Evolutionary conservation across 2,329 filamentous ascomycete genomes (phyloP).

Genomic region (Trichophyton schoenleinii): DNA sequence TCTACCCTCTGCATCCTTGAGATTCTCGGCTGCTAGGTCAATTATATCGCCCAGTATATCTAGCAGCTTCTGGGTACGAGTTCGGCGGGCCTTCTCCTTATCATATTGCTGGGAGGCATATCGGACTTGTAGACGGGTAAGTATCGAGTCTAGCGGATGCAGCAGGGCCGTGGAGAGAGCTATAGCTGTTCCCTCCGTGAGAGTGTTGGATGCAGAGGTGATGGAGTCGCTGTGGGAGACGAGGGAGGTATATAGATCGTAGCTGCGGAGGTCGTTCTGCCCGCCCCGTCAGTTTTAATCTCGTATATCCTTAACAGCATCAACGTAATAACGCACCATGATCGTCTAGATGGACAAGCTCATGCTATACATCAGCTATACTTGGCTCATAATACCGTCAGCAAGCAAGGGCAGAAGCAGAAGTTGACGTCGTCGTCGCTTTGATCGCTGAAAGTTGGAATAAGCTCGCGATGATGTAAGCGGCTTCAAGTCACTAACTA

Average conservation of each 20-base stretch:
- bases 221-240: background rate
- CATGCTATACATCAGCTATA: no score
- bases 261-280: background rate
- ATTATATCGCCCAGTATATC: constrained; percentile 19
- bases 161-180: constrained; percentile 65
- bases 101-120: constrained; percentile 39
- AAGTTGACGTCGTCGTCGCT: no score
- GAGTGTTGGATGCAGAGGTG: constrained; percentile 8
- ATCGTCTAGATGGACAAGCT: no score
- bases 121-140: constrained; percentile 72
- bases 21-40: constrained; percentile 39
- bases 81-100: constrained; percentile 15
- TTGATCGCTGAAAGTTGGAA: no score
- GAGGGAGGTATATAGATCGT: constrained; percentile 1
- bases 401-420: no score
- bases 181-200: constrained; percentile 66
- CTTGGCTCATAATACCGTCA: no score
- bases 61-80: constrained; percentile 28
- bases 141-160: constrained; percentile 71
- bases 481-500: no score
- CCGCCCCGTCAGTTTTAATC: no score
- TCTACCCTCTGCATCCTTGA: constrained; percentile 33
- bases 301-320: no score
- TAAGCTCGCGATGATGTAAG: no score
- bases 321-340: no score